Base-by-base conservation (phyloP, 176 grass and related monocot genomes). In the Panicum miliaceum region DNA sequence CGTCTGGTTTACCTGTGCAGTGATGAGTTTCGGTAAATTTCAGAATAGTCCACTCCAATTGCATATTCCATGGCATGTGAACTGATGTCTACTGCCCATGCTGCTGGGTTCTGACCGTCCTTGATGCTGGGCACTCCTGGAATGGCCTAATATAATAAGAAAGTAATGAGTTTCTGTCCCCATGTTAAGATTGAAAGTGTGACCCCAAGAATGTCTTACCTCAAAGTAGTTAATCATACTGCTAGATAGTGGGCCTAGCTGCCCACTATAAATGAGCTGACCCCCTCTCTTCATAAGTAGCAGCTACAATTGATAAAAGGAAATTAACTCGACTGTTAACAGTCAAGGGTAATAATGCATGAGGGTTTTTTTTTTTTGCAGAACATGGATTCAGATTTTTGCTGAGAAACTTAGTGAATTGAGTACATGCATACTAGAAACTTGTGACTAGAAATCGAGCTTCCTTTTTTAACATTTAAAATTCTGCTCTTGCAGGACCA, bases 231-330 rank as follows among this genome's bases (percentile, higher is more conserved):
- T 84, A 82, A 86, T 89, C 86, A 97, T 88, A 63, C 86, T 91
- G 1, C 64, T 83, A 62, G 92, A 97, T 63, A 94, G 73, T 23
- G 84, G 63, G 36, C 95, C 95, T 76, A 97, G 56, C 62, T 88
- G 77, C 64, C 92, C 95, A 66, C 45, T 91, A 65, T 94, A 97
- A n/a, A 97, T 92, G 41, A 97, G 50, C 75, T 90, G 86, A 34
- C 92, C 95, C 25, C 92, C 92, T 87, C 85, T 91, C 85, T 94
- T 97, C 95, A 97, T 97, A 82, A 97, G 84, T 60, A 97, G 42
- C 66, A 97, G 90, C 92, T 97, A 67, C 47, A 79, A 60, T 52
- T 37, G 58, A 20, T 68, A 40, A 22, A 38, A 38, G 3, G 12
- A 67, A 37, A 1, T 32, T 32, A 68, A 64, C 16, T 53, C 16